These are phyloP conservation scores for Solanum medicagineum DNA, from an alignment of 257 asterid genomes.

Conservation along the genomic window DNA sequence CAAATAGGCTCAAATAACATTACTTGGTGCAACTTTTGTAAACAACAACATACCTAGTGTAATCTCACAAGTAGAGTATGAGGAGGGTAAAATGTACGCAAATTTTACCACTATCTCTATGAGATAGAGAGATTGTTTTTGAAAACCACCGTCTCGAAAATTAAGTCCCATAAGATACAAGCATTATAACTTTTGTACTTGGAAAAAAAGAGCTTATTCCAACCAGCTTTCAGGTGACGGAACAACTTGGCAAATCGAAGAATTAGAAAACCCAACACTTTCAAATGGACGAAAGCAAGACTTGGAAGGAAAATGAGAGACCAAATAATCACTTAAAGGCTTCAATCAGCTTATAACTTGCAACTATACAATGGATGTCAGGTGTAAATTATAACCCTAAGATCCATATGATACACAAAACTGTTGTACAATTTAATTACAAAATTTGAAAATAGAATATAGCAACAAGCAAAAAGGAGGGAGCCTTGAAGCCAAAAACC, in stretches of 20 bases:
- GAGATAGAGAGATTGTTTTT: no score
- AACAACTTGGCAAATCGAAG: background rate
- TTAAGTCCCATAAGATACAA: no score
- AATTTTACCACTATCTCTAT: no score
- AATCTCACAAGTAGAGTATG: no score
- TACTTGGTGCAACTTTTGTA: no score
- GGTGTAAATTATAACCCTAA: background rate
- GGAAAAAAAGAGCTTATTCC: background rate
- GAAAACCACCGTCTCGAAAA: no score
- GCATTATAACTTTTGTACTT: background rate
- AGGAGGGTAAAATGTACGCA: no score
- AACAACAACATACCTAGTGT: no score
- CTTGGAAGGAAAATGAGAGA: background rate
- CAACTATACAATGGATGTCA: slow-evolving; percentile 1
- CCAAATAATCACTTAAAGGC: background rate
- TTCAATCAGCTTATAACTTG: background rate
- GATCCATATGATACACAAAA: slow-evolving; percentile 6
- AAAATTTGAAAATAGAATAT: slow-evolving; percentile 1
- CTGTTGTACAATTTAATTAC: slow-evolving; percentile 3
- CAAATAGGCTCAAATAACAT: no score
- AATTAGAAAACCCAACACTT: background rate
- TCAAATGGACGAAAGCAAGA: background rate
- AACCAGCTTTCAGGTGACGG: background rate
- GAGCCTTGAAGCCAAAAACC: background rate
- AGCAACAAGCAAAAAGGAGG: background rate